Evolutionary conservation across 2,329 filamentous ascomycete species (phyloP).

Genomic region (Blastomyces silverae): DNA sequence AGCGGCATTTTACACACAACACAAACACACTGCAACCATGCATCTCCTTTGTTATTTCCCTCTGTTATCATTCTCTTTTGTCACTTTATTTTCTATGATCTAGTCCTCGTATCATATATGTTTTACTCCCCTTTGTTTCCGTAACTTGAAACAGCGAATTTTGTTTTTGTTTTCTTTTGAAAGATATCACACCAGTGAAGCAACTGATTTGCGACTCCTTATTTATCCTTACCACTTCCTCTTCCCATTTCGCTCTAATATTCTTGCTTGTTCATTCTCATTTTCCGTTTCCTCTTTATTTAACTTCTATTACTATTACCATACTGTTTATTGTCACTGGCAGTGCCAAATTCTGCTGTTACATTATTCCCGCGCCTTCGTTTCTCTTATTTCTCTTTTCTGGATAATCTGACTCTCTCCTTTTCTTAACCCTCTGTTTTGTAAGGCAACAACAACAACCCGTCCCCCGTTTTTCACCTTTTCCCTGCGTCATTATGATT

Average conservation of each 20-base stretch:
- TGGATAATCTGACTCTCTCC: slow-evolving; percentile 4
- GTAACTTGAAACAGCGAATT: slow-evolving; percentile 5
- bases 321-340: slow-evolving; percentile 7
- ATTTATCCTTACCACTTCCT: slow-evolving; percentile 21
- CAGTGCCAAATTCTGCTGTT: slow-evolving; percentile 4
- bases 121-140: not conserved
- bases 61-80: slow-evolving; percentile 14
- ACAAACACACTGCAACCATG: slow-evolving; percentile 9
- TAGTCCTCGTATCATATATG: slow-evolving; percentile 1
- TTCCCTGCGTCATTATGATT: not conserved
- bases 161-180: slow-evolving; percentile 22
- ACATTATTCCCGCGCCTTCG: not conserved
- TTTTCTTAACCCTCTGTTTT: not conserved
- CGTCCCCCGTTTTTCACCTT: not conserved
- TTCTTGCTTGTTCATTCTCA: slow-evolving; percentile 31
- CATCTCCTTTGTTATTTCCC: slow-evolving; percentile 17
- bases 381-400: slow-evolving; percentile 16
- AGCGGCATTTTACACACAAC: slow-evolving; percentile 12
- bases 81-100: slow-evolving; percentile 6
- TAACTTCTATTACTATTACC: slow-evolving; percentile 13
- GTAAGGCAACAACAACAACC: not conserved
- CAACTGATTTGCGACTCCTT: slow-evolving; percentile 12
- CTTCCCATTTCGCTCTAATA: not conserved
- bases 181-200: slow-evolving; percentile 14
- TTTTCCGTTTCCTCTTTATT: slow-evolving; percentile 6